phyloP scores from a whole-genome alignment of 73 alveolate species.

The Stentor roeselii region DNA sequence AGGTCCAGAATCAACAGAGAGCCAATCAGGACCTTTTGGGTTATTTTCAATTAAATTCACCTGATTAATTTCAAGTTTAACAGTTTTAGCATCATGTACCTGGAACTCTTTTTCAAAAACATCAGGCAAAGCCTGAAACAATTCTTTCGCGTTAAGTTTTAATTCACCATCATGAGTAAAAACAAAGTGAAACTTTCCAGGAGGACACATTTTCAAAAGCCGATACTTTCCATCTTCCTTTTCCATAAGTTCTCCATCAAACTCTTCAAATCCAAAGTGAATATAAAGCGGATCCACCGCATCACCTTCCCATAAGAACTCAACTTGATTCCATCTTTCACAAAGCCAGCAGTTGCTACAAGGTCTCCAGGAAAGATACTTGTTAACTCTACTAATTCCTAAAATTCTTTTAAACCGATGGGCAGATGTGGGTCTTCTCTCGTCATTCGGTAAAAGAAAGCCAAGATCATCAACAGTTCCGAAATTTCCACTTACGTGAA shows the following conservation, averaged over 20 bases:
- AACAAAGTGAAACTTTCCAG: slow-evolving; percentile 65
- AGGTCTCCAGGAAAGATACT: not conserved
- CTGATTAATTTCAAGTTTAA: not conserved
- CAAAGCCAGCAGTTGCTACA: slow-evolving; percentile 79
- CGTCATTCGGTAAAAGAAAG: slow-evolving; percentile 46
- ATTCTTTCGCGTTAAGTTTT: not conserved
- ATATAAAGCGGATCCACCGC: slow-evolving; percentile 63
- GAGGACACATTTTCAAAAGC: slow-evolving; percentile 83
- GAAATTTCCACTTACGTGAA: slow-evolving; percentile 82
- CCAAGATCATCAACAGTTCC: slow-evolving; percentile 78
- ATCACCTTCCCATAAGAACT: slow-evolving; percentile 53
- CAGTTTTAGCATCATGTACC: not conserved
- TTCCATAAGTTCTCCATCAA: slow-evolving; percentile 62
- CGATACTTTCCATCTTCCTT: slow-evolving; percentile 33
- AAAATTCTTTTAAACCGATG: slow-evolving; percentile 1
- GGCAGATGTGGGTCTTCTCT: not conserved
- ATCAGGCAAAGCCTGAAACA: not conserved
- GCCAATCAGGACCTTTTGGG: slow-evolving; percentile 7
- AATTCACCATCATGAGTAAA: slow-evolving; percentile 56
- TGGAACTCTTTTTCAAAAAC: not conserved
- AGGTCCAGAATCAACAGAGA: not conserved
- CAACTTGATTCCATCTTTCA: slow-evolving; percentile 87
- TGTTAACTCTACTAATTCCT: slow-evolving; percentile 7
- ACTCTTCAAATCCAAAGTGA: slow-evolving; percentile 80
- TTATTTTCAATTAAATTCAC: not conserved